phyloP scores from a whole-genome alignment of 495 filamentous ascomycete genomes.

The Collariella sp. region DNA sequence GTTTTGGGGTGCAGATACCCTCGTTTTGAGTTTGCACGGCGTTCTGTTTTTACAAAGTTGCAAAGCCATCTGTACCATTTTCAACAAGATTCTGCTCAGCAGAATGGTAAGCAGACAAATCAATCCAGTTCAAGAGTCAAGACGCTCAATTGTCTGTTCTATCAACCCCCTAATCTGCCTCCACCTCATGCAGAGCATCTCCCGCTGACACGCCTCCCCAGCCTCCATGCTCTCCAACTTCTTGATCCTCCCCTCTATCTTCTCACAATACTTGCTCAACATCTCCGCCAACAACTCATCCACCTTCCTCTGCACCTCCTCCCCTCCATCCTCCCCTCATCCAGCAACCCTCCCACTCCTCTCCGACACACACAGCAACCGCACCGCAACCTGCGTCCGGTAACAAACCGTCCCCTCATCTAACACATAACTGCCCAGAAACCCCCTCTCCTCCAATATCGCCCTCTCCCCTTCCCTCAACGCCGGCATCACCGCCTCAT shows the following conservation, averaged over 20 bases:
- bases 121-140: slow-evolving; percentile 4
- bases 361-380: slow-evolving; percentile 33
- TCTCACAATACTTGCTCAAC: slow-evolving; percentile 14
- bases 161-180: slow-evolving; percentile 22
- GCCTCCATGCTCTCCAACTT: slow-evolving; percentile 7
- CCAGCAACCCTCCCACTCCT: slow-evolving; percentile 33
- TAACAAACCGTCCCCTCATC: slow-evolving; percentile 56
- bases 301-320: slow-evolving; percentile 23
- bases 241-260: slow-evolving; percentile 8
- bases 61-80: too few relatives aligned
- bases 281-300: slow-evolving; percentile 24
- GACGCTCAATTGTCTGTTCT: slow-evolving; percentile 16
- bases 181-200: slow-evolving; percentile 22
- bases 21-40: too few relatives aligned
- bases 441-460: slow-evolving; percentile 48
- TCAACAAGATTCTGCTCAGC: neutral
- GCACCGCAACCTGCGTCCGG: slow-evolving; percentile 62
- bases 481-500: slow-evolving; percentile 53
- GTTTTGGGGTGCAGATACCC: too few relatives aligned
- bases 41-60: too few relatives aligned
- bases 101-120: neutral
- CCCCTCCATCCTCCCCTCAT: slow-evolving; percentile 33
- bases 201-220: slow-evolving; percentile 13
- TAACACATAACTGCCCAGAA: slow-evolving; percentile 61
- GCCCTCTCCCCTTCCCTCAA: slow-evolving; percentile 40